A percentile compares a stretch with the other conserved stretches of the same genome.
phyloP scores from a whole-genome alignment of 495 filamentous ascomycete genomes.

The Cryomyces minteri region DNA sequence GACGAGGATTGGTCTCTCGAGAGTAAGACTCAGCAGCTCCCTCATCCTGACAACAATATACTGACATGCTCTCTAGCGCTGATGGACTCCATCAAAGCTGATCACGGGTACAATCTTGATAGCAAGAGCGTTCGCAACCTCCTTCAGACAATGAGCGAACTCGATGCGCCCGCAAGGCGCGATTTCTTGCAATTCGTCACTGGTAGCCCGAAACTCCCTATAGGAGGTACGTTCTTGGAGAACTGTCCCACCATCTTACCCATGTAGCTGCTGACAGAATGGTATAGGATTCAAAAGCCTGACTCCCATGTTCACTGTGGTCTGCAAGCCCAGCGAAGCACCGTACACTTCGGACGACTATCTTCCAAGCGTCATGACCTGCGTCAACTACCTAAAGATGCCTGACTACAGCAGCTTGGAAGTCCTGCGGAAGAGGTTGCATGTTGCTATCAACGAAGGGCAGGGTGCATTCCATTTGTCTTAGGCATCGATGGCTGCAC shows the following conservation, averaged over 20 bases:
- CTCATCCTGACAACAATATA: not conserved
- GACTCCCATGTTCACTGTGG: constrained; percentile 95
- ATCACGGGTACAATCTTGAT: constrained; percentile 98
- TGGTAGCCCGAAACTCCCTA: constrained; percentile 94
- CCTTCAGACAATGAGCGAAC: constrained; percentile 87
- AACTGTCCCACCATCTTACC: not conserved
- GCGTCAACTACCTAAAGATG: constrained; percentile 97
- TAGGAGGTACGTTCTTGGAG: constrained; percentile 53
- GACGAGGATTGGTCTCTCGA: constrained; percentile 98
- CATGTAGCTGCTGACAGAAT: constrained; percentile 8
- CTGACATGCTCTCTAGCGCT: constrained; percentile 39
- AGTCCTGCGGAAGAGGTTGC: constrained; percentile 54
- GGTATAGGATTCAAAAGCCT: constrained; percentile 79
- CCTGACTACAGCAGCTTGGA: constrained; percentile 82
- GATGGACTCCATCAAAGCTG: constrained; percentile 98
- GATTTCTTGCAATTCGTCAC: constrained; percentile 98
- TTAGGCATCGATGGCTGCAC: constrained; percentile 17
- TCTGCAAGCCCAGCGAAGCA: constrained; percentile 92
- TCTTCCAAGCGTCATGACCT: constrained; percentile 97
- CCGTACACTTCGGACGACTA: constrained; percentile 94
- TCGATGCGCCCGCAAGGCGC: constrained; percentile 53
- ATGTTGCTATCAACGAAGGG: constrained; percentile 85
- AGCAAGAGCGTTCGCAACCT: constrained; percentile 92
- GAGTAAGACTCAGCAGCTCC: constrained; percentile 38
- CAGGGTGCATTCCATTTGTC: constrained; percentile 98